Conservation (phyloP, 1,284 basidiomycete genomes). For the Moesziomyces globuligerus region DNA sequence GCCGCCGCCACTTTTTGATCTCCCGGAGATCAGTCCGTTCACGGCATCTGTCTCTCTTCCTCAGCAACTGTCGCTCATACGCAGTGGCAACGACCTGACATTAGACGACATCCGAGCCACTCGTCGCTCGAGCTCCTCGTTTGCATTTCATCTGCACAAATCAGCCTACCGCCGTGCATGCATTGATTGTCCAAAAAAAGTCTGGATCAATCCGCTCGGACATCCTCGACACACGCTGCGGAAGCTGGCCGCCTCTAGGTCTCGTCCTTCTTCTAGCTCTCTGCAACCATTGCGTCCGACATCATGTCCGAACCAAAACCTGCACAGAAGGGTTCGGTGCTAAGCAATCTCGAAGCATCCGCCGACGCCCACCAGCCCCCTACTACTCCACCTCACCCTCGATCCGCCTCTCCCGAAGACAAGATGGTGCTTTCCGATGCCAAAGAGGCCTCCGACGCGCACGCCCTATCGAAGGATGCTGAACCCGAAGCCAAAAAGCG, state of each 20-base stretch:
- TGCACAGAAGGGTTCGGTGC: slow-evolving; percentile 30
- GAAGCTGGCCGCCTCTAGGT: background rate
- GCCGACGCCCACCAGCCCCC: slow-evolving; percentile 17
- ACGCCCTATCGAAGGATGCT: slow-evolving; percentile 16
- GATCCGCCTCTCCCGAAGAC: slow-evolving; percentile 23
- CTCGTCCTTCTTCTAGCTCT: background rate
- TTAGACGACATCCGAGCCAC: too few relatives aligned
- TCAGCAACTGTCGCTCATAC: too few relatives aligned
- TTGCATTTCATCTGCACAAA: background rate
- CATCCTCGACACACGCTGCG: too few relatives aligned
- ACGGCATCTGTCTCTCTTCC: too few relatives aligned
- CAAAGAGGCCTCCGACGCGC: slow-evolving; percentile 12
- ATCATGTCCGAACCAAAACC: slow-evolving; percentile 26
- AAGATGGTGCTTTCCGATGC: slow-evolving; percentile 17
- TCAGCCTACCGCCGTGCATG: background rate
- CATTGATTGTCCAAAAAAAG: too few relatives aligned
- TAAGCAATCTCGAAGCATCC: slow-evolving; percentile 35
- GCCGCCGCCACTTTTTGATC: too few relatives aligned
- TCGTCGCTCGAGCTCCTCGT: background rate
- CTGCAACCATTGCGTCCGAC: background rate
- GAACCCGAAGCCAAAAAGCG: slow-evolving; percentile 47
- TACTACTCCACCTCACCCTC: slow-evolving; percentile 14
- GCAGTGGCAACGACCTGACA: too few relatives aligned
- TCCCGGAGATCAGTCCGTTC: too few relatives aligned
- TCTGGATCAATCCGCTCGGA: too few relatives aligned